phyloP scores from a whole-genome alignment of 202 grass and related monocot genomes.

The Eragrostis tef region DNA sequence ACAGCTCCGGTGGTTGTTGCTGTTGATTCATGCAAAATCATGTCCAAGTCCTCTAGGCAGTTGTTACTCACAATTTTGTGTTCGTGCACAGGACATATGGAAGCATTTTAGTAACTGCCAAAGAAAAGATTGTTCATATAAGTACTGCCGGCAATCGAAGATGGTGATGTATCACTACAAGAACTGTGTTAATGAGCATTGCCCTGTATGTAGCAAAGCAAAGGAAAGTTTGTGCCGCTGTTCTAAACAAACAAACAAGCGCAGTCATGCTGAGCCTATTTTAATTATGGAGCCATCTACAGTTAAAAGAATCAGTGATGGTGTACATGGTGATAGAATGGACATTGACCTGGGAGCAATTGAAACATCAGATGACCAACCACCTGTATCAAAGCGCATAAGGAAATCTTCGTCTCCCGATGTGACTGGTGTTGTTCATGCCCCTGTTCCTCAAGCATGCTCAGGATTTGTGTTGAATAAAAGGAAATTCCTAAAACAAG shows the following conservation, averaged over 20 bases:
- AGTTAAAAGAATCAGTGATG: slow-evolving; percentile 44
- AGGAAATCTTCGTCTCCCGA: slow-evolving; percentile 47
- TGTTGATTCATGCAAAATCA: slow-evolving; percentile 66
- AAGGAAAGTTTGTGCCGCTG: slow-evolving; percentile 44
- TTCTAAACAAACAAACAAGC: slow-evolving; percentile 48
- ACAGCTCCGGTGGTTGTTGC: slow-evolving; percentile 56
- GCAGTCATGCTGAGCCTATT: slow-evolving; percentile 15
- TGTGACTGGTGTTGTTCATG: slow-evolving; percentile 45
- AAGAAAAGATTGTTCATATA: slow-evolving; percentile 53
- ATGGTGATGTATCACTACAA: slow-evolving; percentile 59
- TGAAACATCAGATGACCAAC: slow-evolving; percentile 65
- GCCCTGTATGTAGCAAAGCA: slow-evolving; percentile 63
- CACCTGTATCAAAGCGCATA: slow-evolving; percentile 58
- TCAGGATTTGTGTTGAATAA: slow-evolving; percentile 50
- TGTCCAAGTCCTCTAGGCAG: slow-evolving; percentile 55
- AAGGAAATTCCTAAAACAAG: slow-evolving; percentile 49
- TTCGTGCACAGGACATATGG: slow-evolving; percentile 52
- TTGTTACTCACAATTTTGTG: slow-evolving; percentile 59
- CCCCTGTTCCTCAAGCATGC: slow-evolving; percentile 44
- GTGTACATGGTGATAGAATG: slow-evolving; percentile 53
- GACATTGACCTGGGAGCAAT: slow-evolving; percentile 49
- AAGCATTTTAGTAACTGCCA: slow-evolving; percentile 66
- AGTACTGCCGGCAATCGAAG: slow-evolving; percentile 56
- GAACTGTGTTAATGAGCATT: slow-evolving; percentile 56
- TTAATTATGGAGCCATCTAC: slow-evolving; percentile 23